These are phyloP conservation scores for Caloboletus inedulis DNA, from an alignment of 1,284 basidiomycete genomes.

Conservation along the genomic window DNA sequence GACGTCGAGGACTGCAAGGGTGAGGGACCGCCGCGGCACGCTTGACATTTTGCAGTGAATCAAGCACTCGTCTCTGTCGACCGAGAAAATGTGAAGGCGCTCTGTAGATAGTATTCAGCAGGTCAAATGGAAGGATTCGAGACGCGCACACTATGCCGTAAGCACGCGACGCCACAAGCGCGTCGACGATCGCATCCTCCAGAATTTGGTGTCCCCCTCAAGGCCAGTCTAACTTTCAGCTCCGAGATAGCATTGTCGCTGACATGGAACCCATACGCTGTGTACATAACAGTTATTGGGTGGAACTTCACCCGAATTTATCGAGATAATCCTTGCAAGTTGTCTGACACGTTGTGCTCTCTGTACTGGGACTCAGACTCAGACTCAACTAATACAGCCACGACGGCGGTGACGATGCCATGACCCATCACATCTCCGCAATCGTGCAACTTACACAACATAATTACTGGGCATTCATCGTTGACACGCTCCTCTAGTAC, in stretches of 20 bases:
- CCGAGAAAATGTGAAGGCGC: background rate
- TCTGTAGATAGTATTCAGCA: background rate
- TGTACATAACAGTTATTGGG: background rate
- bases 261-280: background rate
- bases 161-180: background rate
- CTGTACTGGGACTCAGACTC: no score
- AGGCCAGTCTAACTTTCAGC: background rate
- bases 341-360: no score
- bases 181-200: background rate
- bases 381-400: no score
- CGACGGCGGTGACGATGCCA: background rate
- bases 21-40: conserved; percentile 10
- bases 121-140: background rate
- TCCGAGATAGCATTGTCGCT: no score
- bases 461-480: background rate
- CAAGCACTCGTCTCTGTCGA: background rate
- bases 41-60: conserved; percentile 10
- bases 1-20: conserved; percentile 25
- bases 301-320: background rate
- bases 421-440: background rate
- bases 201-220: background rate
- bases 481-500: background rate
- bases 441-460: background rate
- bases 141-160: background rate
- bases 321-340: no score